Evolutionary conservation across 164 flowering plant species (phyloP).

Genomic region (Dillenia turbinata): DNA sequence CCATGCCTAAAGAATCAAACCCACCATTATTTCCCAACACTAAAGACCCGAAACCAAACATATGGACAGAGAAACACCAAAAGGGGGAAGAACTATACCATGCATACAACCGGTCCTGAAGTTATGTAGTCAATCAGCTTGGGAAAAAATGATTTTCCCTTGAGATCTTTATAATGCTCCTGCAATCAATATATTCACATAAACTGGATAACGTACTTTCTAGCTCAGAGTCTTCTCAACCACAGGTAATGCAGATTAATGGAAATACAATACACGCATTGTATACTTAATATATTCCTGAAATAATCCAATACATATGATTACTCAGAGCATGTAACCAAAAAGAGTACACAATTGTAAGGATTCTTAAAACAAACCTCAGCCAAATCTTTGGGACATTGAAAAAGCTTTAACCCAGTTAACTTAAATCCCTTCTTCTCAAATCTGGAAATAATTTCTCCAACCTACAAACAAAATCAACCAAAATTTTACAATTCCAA

Average conservation of each 20-base stretch:
- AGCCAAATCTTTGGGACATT: conserved; percentile 84
- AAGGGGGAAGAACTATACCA: conserved; percentile 47
- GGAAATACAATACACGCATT: too few relatives aligned
- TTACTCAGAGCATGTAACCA: neutral
- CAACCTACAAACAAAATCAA: conserved; percentile 50
- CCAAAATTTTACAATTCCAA: too few relatives aligned
- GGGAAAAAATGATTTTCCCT: conserved; percentile 77
- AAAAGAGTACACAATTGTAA: neutral
- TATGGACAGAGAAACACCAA: neutral
- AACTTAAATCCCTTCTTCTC: conserved; percentile 96
- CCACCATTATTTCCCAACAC: neutral
- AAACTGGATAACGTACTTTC: too few relatives aligned
- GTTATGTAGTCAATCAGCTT: conserved; percentile 81
- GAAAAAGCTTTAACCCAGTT: conserved; percentile 89
- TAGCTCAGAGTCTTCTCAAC: too few relatives aligned
- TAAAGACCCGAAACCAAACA: neutral
- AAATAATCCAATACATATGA: neutral
- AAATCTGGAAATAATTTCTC: conserved; percentile 90
- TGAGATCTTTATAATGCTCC: conserved; percentile 97
- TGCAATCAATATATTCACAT: conserved; percentile 22
- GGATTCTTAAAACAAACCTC: too few relatives aligned
- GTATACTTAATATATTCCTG: too few relatives aligned
- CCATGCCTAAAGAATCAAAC: conserved; percentile 69
- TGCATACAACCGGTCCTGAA: conserved; percentile 96
- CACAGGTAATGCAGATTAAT: too few relatives aligned